These are phyloP conservation scores for Diplogelasinospora grovesii DNA, from an alignment of 495 filamentous ascomycete genomes.

Conservation along the genomic window DNA sequence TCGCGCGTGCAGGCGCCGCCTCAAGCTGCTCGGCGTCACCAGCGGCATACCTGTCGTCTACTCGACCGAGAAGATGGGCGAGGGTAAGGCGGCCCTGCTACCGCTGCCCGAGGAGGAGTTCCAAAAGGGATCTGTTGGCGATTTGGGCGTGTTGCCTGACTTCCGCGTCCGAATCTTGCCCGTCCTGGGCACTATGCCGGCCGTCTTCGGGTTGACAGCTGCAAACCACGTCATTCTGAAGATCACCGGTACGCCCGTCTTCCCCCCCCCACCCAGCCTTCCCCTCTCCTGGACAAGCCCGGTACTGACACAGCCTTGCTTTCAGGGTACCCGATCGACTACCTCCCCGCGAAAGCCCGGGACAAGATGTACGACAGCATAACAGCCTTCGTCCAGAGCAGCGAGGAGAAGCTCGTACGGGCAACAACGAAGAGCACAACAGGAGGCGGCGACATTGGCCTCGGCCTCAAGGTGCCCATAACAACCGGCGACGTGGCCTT, in stretches of 20 bases:
- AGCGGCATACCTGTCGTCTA: conserved; percentile 86
- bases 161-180: conserved; percentile 92
- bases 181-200: conserved; percentile 94
- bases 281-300: too few species aligned
- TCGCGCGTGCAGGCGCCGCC: conserved; percentile 67
- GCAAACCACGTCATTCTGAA: conserved; percentile 89
- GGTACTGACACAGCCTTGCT: conserved; percentile 7
- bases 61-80: conserved; percentile 85
- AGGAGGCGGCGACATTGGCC: conserved; percentile 51
- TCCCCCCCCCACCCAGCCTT: too few species aligned
- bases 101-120: conserved; percentile 87
- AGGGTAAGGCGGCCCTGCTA: conserved; percentile 83
- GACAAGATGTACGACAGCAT: conserved; percentile 89
- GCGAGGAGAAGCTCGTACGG: conserved; percentile 65
- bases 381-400: conserved; percentile 60
- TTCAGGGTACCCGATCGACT: conserved; percentile 84
- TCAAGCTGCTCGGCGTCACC: conserved; percentile 73
- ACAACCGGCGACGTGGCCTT: conserved; percentile 76
- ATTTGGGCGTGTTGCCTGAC: conserved; percentile 81
- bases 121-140: conserved; percentile 76
- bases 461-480: conserved; percentile 70
- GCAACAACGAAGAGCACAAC: too few species aligned
- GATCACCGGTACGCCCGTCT: conserved; percentile 45
- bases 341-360: conserved; percentile 68
- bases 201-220: conserved; percentile 82